Conservation (phyloP, 306 rosid genomes). For the Rosa chinensis region DNA sequence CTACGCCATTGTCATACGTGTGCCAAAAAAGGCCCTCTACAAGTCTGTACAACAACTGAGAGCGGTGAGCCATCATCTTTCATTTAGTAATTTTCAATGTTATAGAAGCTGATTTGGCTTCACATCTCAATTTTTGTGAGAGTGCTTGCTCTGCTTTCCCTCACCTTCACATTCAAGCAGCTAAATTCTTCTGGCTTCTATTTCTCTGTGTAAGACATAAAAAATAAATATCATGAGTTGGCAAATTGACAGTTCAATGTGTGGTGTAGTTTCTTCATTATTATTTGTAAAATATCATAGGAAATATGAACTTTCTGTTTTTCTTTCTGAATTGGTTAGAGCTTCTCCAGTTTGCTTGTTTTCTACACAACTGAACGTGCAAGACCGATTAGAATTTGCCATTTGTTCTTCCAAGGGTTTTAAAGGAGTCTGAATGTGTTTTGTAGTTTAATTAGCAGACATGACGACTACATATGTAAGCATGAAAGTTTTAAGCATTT, state of each 20-base stretch:
- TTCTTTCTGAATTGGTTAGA: not conserved
- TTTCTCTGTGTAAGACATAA: not conserved
- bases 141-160: not conserved
- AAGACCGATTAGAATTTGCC: not conserved
- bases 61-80: conserved; percentile 58
- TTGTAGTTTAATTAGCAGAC: not conserved
- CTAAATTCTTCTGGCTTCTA: conserved; percentile 1
- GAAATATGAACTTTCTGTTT: not conserved
- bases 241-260: not conserved
- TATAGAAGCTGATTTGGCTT: not conserved
- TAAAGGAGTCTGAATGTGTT: not conserved
- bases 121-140: not conserved
- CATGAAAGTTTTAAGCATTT: not conserved
- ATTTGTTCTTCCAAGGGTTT: not conserved
- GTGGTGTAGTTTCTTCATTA: not conserved
- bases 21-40: conserved; percentile 76
- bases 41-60: conserved; percentile 82
- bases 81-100: not conserved
- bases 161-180: not conserved
- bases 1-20: conserved; percentile 87
- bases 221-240: not conserved
- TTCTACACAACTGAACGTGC: not conserved
- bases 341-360: not conserved
- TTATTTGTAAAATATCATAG: not conserved
- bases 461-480: not conserved